phyloP scores from a whole-genome alignment of 1,284 basidiomycete genomes.

The Marasmius fiardii region DNA sequence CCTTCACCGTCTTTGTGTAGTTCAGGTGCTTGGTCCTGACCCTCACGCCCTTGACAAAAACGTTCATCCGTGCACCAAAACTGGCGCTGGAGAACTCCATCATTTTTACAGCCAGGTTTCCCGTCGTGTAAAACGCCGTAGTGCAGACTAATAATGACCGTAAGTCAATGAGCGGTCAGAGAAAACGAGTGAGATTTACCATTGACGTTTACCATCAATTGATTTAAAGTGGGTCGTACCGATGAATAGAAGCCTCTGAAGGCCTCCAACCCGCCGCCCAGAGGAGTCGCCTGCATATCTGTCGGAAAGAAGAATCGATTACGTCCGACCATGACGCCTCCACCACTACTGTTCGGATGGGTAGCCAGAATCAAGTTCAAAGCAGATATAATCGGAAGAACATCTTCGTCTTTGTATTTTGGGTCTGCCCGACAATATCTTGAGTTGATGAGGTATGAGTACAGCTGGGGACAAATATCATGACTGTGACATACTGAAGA shows the following conservation, averaged over 20 bases:
- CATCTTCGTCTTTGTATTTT: constrained; percentile 60
- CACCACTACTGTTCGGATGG: constrained; percentile 54
- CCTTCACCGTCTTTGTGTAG: constrained; percentile 59
- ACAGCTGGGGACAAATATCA: not conserved
- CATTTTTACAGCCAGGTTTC: constrained; percentile 60
- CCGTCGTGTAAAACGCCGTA: constrained; percentile 69
- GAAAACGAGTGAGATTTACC: constrained; percentile 25
- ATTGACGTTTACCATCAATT: constrained; percentile 79
- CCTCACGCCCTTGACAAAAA: constrained; percentile 59
- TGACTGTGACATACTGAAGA: constrained; percentile 38
- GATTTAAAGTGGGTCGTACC: constrained; percentile 66
- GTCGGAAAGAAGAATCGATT: constrained; percentile 74
- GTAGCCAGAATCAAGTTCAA: constrained; percentile 69
- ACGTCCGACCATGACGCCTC: constrained; percentile 68
- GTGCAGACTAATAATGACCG: constrained; percentile 48
- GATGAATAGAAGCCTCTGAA: constrained; percentile 76
- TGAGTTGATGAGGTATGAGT: constrained; percentile 13
- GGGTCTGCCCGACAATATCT: constrained; percentile 62
- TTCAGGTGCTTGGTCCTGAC: constrained; percentile 56
- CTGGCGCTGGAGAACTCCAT: constrained; percentile 45
- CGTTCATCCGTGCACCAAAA: constrained; percentile 46
- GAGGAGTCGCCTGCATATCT: constrained; percentile 35
- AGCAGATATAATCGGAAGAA: constrained; percentile 66
- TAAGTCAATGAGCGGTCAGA: not conserved
- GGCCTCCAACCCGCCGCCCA: constrained; percentile 66